Evolutionary conservation across 768 basidiomycete genomes (phyloP).

Genomic region (Termitomyces bulborhizus): DNA sequence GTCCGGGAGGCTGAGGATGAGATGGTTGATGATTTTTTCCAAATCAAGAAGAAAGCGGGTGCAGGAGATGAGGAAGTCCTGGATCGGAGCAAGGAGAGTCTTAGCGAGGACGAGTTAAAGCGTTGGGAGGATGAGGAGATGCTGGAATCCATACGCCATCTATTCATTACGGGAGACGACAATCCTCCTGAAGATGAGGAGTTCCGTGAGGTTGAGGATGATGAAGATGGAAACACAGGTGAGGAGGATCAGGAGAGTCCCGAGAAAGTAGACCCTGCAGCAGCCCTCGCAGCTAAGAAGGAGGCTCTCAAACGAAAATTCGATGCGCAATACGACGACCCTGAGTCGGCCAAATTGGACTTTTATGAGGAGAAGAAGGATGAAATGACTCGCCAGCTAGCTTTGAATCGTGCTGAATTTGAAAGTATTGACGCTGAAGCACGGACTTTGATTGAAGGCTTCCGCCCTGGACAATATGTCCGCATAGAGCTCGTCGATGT

Average conservation of each 20-base stretch:
- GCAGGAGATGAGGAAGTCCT: conserved; percentile 41
- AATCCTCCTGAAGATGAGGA: conserved; percentile 32
- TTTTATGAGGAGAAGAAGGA: conserved; percentile 93
- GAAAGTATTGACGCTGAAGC: conserved; percentile 68
- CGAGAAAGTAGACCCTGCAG: conserved; percentile 34
- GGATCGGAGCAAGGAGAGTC: conserved; percentile 64
- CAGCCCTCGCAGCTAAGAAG: conserved; percentile 77
- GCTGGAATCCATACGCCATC: conserved; percentile 76
- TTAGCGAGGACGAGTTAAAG: conserved; percentile 45
- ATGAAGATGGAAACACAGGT: conserved; percentile 34
- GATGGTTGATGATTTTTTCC: conserved; percentile 70
- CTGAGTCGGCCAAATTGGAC: conserved; percentile 68
- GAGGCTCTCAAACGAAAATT: conserved; percentile 91
- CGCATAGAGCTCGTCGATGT: conserved; percentile 83
- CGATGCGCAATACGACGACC: conserved; percentile 94
- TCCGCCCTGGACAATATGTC: conserved; percentile 85
- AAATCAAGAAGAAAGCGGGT: conserved; percentile 35
- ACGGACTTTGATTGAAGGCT: conserved; percentile 84
- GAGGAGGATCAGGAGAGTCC: conserved; percentile 14
- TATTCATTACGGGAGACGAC: conserved; percentile 76
- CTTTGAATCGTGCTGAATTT: conserved; percentile 83
- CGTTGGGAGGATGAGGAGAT: conserved; percentile 84
- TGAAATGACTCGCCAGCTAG: conserved; percentile 80
- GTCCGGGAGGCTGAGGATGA: conserved; percentile 19
- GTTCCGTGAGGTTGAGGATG: conserved; percentile 20